These are phyloP conservation scores for Gautieria morchelliformis DNA, from an alignment of 768 basidiomycete genomes.

Conservation along the genomic window DNA sequence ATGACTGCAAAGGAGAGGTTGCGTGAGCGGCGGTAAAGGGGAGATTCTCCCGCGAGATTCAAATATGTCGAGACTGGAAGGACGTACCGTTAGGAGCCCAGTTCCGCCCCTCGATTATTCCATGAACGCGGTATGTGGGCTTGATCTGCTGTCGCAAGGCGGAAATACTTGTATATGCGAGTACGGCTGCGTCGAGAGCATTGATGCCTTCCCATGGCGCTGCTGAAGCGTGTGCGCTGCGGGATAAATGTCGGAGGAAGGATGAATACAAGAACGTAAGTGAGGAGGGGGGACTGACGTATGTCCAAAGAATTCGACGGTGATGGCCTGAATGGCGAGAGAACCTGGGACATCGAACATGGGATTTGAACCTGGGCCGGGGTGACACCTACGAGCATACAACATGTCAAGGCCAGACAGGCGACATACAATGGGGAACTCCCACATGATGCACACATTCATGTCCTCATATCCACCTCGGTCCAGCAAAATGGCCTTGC, in stretches of 20 bases:
- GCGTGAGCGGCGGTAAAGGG: neutral
- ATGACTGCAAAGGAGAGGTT: conserved; percentile 42
- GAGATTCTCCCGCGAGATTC: neutral
- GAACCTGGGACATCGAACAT: conserved; percentile 57
- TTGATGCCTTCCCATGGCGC: conserved; percentile 83
- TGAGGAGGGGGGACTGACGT: conserved; percentile 35
- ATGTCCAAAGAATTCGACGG: conserved; percentile 62
- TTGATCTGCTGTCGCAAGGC: conserved; percentile 73
- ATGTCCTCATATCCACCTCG: conserved; percentile 71
- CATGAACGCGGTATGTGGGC: conserved; percentile 72
- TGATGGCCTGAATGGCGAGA: conserved; percentile 51
- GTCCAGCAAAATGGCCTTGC: conserved; percentile 62
- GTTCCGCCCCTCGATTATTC: conserved; percentile 64
- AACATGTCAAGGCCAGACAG: neutral
- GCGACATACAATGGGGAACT: neutral
- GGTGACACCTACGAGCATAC: conserved; percentile 53
- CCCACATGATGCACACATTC: conserved; percentile 67
- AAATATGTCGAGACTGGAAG: neutral
- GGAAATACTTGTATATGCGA: conserved; percentile 73
- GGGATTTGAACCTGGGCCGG: conserved; percentile 62
- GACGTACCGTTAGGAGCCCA: conserved; percentile 64
- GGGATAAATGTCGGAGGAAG: neutral
- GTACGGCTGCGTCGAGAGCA: conserved; percentile 78
- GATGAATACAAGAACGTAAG: neutral
- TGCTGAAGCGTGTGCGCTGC: conserved; percentile 65